Conservation (phyloP, 768 basidiomycete species). For the Mrakia gelida region DNA sequence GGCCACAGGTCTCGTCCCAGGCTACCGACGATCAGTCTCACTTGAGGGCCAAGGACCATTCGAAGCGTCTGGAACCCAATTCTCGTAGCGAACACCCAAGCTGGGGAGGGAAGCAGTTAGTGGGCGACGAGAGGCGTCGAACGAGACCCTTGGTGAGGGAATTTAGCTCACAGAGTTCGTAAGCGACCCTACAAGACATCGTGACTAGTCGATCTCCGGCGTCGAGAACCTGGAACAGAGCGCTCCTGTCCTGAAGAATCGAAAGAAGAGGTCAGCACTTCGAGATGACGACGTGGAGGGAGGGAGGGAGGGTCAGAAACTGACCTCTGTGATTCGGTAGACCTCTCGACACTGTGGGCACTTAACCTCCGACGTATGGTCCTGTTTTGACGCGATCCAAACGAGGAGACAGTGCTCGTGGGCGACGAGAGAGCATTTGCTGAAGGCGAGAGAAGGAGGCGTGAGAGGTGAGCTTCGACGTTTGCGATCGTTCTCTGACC, state of each 20-base stretch:
- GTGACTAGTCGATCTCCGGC: neutral
- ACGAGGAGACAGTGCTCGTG: constrained; percentile 23
- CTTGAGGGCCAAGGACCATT: neutral
- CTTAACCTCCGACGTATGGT: neutral
- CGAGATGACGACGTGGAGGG: neutral
- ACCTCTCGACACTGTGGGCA: neutral
- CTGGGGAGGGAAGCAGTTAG: neutral
- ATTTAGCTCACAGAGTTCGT: neutral
- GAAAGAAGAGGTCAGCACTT: neutral
- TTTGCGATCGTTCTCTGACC: too few species aligned
- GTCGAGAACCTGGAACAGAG: neutral
- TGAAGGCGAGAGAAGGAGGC: neutral
- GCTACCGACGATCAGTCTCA: neutral
- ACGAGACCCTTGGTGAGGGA: neutral
- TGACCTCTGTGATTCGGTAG: neutral
- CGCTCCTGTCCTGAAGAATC: neutral
- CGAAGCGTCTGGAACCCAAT: neutral
- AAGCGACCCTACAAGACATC: neutral
- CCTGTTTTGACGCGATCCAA: constrained; percentile 26
- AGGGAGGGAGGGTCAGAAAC: neutral
- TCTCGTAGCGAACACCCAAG: neutral
- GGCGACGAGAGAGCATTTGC: constrained; percentile 24
- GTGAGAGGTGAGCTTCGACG: neutral
- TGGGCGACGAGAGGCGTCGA: neutral
- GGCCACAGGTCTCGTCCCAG: neutral